Percentiles rank a stretch among this genome's conserved stretches.
These are phyloP conservation scores for Melanomma pulvis-pyrius DNA, from an alignment of 495 filamentous ascomycete species.

Conservation along the genomic window DNA sequence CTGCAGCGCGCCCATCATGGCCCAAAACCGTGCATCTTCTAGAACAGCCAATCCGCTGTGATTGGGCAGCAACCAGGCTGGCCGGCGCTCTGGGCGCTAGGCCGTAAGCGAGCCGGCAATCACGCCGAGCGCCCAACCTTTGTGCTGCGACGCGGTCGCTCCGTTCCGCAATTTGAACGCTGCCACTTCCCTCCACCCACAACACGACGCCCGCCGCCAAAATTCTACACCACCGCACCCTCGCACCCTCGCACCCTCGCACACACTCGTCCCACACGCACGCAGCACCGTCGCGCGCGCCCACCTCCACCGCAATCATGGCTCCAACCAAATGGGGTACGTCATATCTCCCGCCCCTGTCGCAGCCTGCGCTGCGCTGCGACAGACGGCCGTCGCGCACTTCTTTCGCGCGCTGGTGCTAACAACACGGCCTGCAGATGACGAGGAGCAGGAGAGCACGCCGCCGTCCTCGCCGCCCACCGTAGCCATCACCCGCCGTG, in stretches of 20 bases:
- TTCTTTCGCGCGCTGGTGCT: conserved; percentile 3
- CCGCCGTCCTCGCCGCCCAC: conserved; percentile 64
- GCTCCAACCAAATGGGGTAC: conserved; percentile 41
- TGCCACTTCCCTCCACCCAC: conserved; percentile 28
- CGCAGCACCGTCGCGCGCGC: background rate
- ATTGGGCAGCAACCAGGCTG: conserved; percentile 23
- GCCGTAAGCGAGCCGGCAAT: conserved; percentile 20
- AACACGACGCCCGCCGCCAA: background rate
- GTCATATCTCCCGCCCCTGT: conserved; percentile 27
- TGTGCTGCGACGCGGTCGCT: conserved; percentile 32
- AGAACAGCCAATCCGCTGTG: conserved; percentile 8
- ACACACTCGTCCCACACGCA: background rate
- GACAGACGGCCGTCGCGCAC: conserved; percentile 4
- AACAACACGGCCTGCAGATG: conserved; percentile 51
- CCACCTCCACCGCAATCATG: conserved; percentile 30
- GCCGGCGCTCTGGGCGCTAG: background rate
- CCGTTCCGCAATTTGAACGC: conserved; percentile 18
- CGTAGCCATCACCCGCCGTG: conserved; percentile 55
- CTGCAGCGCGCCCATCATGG: background rate
- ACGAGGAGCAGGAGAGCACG: conserved; percentile 67
- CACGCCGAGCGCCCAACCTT: conserved; percentile 25
- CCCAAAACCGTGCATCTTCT: conserved; percentile 18
- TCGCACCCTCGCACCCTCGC: background rate
- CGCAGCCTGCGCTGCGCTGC: conserved; percentile 5
- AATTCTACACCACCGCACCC: conserved; percentile 11